phyloP scores from a whole-genome alignment of 768 basidiomycete species.

The Dioszegia crocea region DNA sequence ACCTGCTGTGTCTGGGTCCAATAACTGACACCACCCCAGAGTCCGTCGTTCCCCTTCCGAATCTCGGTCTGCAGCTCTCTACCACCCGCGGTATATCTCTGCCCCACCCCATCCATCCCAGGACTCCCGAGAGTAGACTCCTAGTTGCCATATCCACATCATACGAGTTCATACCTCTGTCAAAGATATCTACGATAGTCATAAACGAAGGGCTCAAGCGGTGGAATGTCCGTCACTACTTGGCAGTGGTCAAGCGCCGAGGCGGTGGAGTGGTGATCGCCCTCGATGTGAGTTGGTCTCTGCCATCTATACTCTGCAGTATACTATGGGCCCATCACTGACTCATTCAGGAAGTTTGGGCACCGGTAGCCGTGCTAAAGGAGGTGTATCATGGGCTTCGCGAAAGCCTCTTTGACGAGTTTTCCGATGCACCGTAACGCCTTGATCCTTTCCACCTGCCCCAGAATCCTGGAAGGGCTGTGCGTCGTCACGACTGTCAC shows the following conservation, averaged over 20 bases:
- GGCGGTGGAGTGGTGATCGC: constrained; percentile 25
- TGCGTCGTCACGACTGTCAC: too few relatives aligned
- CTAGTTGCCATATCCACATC: constrained; percentile 17
- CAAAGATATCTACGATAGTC: constrained; percentile 30
- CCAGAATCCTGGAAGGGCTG: too few relatives aligned
- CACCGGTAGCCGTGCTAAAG: constrained; percentile 19
- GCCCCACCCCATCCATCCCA: constrained; percentile 8
- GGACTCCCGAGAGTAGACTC: not conserved
- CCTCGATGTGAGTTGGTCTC: constrained; percentile 36
- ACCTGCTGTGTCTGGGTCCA: not conserved
- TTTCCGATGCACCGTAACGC: constrained; percentile 7
- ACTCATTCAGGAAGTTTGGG: constrained; percentile 23
- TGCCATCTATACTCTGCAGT: too few relatives aligned
- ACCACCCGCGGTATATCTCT: constrained; percentile 31
- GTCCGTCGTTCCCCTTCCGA: constrained; percentile 31
- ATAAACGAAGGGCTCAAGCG: constrained; percentile 39
- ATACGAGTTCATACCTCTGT: constrained; percentile 32
- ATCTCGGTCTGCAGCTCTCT: constrained; percentile 31
- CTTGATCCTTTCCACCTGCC: too few relatives aligned
- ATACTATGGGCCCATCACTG: too few relatives aligned
- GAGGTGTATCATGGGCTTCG: constrained; percentile 41
- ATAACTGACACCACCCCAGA: constrained; percentile 21
- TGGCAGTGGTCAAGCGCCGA: constrained; percentile 25
- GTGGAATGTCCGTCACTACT: constrained; percentile 34
- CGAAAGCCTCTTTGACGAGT: constrained; percentile 37